Evolutionary conservation across 2,329 filamentous ascomycete genomes (phyloP).

Genomic region (Talaromyces sp.): DNA sequence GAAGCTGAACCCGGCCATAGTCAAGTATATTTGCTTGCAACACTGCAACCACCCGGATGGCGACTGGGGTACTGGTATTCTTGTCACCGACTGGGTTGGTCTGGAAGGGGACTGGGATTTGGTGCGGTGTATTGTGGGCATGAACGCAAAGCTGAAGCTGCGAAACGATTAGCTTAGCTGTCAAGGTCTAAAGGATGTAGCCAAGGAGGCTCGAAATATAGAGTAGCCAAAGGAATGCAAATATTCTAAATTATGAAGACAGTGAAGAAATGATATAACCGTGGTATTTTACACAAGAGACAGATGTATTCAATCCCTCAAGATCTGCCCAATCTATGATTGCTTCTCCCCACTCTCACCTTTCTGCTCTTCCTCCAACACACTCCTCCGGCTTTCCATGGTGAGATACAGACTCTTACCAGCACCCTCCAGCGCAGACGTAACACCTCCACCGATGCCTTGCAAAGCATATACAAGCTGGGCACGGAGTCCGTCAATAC

Average conservation of each 20-base stretch:
- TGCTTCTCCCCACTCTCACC: constrained; percentile 29
- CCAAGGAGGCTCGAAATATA: background rate
- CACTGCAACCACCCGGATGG: constrained; percentile 49
- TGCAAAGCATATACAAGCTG: constrained; percentile 79
- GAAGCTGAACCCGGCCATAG: constrained; percentile 74
- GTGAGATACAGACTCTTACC: constrained; percentile 80
- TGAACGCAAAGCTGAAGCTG: constrained; percentile 64
- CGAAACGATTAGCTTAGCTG: constrained; percentile 9
- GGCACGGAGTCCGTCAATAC: constrained; percentile 70
- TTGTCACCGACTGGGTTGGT: constrained; percentile 93
- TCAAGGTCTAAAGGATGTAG: background rate
- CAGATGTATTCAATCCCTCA: constrained; percentile 6
- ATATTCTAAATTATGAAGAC: background rate
- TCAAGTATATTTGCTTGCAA: constrained; percentile 51
- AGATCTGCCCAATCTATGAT: constrained; percentile 13
- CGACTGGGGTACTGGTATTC: constrained; percentile 75
- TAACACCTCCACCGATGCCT: constrained; percentile 69
- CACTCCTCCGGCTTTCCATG: constrained; percentile 71
- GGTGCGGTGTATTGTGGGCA: constrained; percentile 76
- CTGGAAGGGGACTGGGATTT: constrained; percentile 84
- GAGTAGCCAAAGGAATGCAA: background rate
- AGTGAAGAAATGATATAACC: background rate
- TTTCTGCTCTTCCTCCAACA: constrained; percentile 68
- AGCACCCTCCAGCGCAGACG: constrained; percentile 71
- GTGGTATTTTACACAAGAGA: constrained; percentile 2